phyloP scores from a whole-genome alignment of 495 filamentous ascomycete species.

The Parachaetomium inaequale region DNA sequence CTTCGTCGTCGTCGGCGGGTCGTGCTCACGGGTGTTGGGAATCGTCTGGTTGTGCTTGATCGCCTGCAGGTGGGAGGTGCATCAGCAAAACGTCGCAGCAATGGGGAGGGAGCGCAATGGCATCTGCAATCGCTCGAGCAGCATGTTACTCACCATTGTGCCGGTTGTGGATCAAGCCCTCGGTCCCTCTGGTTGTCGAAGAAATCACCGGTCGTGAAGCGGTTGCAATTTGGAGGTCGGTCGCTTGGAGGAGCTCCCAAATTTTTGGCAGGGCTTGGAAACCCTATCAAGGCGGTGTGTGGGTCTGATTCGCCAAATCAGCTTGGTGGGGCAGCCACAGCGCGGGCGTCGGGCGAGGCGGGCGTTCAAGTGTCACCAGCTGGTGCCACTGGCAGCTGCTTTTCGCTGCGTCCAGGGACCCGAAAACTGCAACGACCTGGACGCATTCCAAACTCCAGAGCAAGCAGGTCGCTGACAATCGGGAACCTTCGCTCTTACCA shows the following conservation, averaged over 20 bases:
- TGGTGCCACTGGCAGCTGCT: background rate
- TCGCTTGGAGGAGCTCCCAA: conserved; percentile 35
- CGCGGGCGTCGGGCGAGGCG: background rate
- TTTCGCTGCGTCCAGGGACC: no score
- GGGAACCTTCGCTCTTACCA: no score
- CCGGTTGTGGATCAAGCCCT: conserved; percentile 40
- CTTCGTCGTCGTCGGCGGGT: conserved; percentile 23
- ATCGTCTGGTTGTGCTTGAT: conserved; percentile 99
- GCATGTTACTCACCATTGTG: conserved; percentile 33
- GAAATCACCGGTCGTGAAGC: conserved; percentile 34
- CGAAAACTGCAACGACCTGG: no score
- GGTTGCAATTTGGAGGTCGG: conserved; percentile 41
- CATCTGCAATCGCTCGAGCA: conserved; percentile 17
- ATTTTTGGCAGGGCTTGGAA: conserved; percentile 49
- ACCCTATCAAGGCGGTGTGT: conserved; percentile 41
- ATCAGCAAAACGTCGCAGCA: conserved; percentile 21
- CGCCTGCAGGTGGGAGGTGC: conserved; percentile 47
- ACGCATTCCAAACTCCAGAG: no score
- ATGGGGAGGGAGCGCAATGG: background rate
- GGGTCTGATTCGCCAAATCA: conserved; percentile 28
- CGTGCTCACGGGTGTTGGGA: conserved; percentile 85
- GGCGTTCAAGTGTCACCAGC: conserved; percentile 12
- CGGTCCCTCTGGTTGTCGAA: conserved; percentile 35
- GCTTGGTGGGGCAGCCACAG: conserved; percentile 19
- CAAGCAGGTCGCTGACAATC: no score